A percentile compares a stretch with the other conserved stretches of the same genome.
phyloP scores from a whole-genome alignment of 768 basidiomycete genomes.

The Mycena haematopus region DNA sequence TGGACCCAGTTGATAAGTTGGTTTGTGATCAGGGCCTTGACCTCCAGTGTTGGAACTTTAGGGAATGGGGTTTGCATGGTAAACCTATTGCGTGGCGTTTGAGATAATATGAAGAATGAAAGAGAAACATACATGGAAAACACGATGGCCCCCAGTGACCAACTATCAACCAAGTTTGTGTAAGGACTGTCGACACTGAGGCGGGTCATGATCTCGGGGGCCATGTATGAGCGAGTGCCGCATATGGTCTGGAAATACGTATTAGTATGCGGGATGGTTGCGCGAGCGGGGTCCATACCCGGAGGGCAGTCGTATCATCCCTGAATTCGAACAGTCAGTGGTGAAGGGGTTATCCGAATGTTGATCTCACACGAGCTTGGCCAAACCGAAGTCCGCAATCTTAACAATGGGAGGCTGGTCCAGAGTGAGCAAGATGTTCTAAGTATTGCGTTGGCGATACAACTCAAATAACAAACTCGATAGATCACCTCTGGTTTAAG shows the following conservation, averaged over 20 bases:
- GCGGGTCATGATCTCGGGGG: constrained; percentile 61
- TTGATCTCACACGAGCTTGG: constrained; percentile 49
- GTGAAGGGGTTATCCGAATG: neutral
- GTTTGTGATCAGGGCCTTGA: neutral
- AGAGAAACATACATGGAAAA: constrained; percentile 59
- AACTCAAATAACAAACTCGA: neutral
- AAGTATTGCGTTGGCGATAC: neutral
- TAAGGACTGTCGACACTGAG: constrained; percentile 49
- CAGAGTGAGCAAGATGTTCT: constrained; percentile 60
- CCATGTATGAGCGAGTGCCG: constrained; percentile 68
- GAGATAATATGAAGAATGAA: neutral
- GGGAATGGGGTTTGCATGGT: constrained; percentile 15
- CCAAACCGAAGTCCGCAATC: constrained; percentile 71
- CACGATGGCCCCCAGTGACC: constrained; percentile 68
- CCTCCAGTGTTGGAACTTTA: neutral
- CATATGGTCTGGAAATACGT: constrained; percentile 53
- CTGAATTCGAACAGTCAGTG: neutral
- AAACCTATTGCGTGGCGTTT: constrained; percentile 15
- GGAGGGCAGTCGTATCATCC: constrained; percentile 40
- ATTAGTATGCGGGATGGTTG: constrained; percentile 11
- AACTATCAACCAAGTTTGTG: constrained; percentile 64
- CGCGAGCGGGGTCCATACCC: constrained; percentile 35
- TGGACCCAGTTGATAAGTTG: constrained; percentile 1
- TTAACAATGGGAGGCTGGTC: constrained; percentile 53
- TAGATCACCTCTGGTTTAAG: constrained; percentile 63